Conservation (phyloP, 176 grass and related monocot species). For the Avena sativa region DNA sequence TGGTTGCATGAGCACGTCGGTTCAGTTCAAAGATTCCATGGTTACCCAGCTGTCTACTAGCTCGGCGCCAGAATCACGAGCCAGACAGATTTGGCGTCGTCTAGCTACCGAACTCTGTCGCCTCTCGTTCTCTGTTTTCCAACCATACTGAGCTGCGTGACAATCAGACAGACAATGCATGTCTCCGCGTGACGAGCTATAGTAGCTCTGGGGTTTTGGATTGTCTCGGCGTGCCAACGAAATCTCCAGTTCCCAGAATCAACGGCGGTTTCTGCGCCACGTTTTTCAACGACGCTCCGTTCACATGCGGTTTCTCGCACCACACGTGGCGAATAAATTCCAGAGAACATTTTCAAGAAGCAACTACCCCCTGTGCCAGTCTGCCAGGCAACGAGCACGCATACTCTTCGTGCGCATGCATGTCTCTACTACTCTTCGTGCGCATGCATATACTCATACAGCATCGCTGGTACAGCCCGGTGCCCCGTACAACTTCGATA, state of each 20-base stretch:
- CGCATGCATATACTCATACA: too few relatives aligned
- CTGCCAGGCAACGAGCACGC: neutral
- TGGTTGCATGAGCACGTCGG: neutral
- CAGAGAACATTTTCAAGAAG: neutral
- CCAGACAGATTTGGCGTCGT: neutral
- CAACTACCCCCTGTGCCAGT: neutral
- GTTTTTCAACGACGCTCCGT: neutral
- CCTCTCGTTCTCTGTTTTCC: neutral
- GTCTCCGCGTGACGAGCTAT: neutral
- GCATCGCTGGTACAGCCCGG: too few relatives aligned
- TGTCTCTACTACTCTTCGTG: neutral
- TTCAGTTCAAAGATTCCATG: neutral
- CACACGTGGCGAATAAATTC: neutral
- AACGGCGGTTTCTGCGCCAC: neutral
- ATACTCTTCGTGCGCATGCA: too few relatives aligned
- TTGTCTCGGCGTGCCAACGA: constrained; percentile 3
- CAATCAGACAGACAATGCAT: neutral
- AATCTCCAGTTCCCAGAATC: neutral
- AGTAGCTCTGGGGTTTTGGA: neutral
- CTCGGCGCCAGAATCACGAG: neutral
- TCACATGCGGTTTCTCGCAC: neutral
- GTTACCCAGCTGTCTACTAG: neutral
- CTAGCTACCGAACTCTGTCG: neutral
- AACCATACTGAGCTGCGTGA: neutral
- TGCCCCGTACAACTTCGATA: too few relatives aligned